Conservation (phyloP, 2,329 filamentous ascomycete genomes). For the Scleromitrula shiraiana region DNA sequence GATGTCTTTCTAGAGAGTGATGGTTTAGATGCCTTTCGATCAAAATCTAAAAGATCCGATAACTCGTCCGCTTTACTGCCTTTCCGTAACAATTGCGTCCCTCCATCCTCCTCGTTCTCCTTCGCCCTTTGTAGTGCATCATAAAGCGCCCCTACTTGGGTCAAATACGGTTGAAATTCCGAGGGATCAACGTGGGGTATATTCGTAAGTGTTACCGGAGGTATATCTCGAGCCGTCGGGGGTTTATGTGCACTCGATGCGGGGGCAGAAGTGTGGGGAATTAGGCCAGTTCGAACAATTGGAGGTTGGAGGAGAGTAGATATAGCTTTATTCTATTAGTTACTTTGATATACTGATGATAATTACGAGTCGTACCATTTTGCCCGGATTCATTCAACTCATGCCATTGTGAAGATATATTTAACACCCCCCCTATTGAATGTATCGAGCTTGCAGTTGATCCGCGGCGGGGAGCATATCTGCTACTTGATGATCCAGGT, state of each 20-base stretch:
- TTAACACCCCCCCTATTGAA: constrained; percentile 78
- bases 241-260: constrained; percentile 67
- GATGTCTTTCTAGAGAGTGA: constrained; percentile 34
- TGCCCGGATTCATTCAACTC: constrained; percentile 67
- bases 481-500: constrained; percentile 26
- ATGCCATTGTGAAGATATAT: constrained; percentile 51
- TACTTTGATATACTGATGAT: not conserved
- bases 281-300: constrained; percentile 78
- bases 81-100: constrained; percentile 27
- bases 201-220: constrained; percentile 84
- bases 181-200: constrained; percentile 72
- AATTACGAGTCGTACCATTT: constrained; percentile 53
- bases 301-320: constrained; percentile 88
- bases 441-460: constrained; percentile 83
- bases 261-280: constrained; percentile 68
- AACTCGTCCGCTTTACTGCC: constrained; percentile 32
- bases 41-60: constrained; percentile 32
- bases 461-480: constrained; percentile 54
- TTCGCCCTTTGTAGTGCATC: constrained; percentile 82
- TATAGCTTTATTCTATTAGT: constrained; percentile 52
- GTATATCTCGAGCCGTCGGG: constrained; percentile 82
- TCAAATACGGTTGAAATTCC: constrained; percentile 76
- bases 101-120: constrained; percentile 61
- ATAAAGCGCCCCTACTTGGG: constrained; percentile 78
- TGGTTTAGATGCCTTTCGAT: constrained; percentile 18